phyloP scores from a whole-genome alignment of 371 early-diverging fungal species.

The Circinella umbellata region DNA sequence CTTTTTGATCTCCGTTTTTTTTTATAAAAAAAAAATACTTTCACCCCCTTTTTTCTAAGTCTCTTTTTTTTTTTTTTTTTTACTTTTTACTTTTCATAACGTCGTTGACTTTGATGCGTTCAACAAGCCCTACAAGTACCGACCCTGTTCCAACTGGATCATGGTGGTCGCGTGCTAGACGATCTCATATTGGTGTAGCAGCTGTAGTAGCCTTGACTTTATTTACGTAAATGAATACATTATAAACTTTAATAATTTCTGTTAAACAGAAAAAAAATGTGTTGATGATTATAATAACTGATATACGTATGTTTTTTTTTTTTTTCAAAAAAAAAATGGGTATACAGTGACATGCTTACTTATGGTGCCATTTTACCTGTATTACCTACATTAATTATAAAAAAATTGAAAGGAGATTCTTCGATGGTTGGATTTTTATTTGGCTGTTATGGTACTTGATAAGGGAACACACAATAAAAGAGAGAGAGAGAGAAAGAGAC shows the following conservation, averaged over 20 bases:
- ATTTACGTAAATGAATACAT: conserved; percentile 48
- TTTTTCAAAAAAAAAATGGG: no score
- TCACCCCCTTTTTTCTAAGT: no score
- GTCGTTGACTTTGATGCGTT: no score
- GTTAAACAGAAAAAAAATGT: no score
- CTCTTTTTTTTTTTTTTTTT: no score
- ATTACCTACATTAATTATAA: conserved; percentile 76
- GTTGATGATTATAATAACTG: no score
- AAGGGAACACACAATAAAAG: not conserved
- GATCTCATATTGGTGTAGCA: conserved; percentile 53
- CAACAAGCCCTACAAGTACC: not conserved
- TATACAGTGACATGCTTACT: conserved; percentile 73
- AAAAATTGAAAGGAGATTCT: conserved; percentile 65
- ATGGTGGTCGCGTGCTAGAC: conserved; percentile 47
- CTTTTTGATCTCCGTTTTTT: conserved; percentile 1
- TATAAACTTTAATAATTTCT: no score
- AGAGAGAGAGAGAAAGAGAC: no score
- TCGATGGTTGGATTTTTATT: conserved; percentile 79
- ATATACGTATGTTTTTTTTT: no score
- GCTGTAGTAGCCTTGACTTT: conserved; percentile 62
- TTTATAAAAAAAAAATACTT: not conserved
- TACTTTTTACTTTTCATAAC: no score
- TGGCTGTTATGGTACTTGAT: conserved; percentile 82
- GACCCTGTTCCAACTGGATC: conserved; percentile 10
- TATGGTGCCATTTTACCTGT: conserved; percentile 89